Evolutionary conservation across 495 filamentous ascomycete species (phyloP), one percentile per base, ranked within the genome.

Genomic region (Chaetomium cochliodes): DNA sequence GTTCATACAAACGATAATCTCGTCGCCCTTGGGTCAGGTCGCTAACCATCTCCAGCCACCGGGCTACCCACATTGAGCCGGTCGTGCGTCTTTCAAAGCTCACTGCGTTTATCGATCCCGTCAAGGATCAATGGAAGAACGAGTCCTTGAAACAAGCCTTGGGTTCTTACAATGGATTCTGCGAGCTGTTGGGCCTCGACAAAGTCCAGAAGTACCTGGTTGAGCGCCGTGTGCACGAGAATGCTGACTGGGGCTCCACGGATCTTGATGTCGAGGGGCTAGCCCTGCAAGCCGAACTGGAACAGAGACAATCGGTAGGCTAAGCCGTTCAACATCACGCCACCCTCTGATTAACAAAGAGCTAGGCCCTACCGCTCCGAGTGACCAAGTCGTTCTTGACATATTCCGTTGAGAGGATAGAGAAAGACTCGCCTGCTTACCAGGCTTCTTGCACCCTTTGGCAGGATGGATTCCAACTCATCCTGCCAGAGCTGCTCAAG

Each of bases 301-400:
- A 88, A 64, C 82, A 86, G 63, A 87, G 90, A 66, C 87, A 91
- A 70, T 84, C 88, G 76, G 87, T 90, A 72, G 60, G 77, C 68
- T 11, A 11, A 26, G n/a, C 22, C 15, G 9, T 46, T 20, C 49
- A 20, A n/a, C 4, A 26, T 22, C 12, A 25, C 15, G 49, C 28
- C 26, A 26, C 16, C 26, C 66, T 26, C 65, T 74, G n/a, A 69
- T 28, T 53, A 62, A 68, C 56, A 69, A 16, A 20, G 91, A 85
- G 77, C 82, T 33, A 65, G 63, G 49, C 30, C 0, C 76, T 97
- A 8, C 94, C 94, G 8, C 77, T 98, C 55, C 87, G 92, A 62
- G 82, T 89, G 15, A 97, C 93, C 7, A 97, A 97, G 67, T 89
- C 90, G 0, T 90, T 98, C 76, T 77, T 99, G 26, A 89, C 89